Evolutionary conservation across 2,329 filamentous ascomycete genomes (phyloP), one percentile per base, ranked within the genome.

Genomic region (Stromatinia cepivora): DNA sequence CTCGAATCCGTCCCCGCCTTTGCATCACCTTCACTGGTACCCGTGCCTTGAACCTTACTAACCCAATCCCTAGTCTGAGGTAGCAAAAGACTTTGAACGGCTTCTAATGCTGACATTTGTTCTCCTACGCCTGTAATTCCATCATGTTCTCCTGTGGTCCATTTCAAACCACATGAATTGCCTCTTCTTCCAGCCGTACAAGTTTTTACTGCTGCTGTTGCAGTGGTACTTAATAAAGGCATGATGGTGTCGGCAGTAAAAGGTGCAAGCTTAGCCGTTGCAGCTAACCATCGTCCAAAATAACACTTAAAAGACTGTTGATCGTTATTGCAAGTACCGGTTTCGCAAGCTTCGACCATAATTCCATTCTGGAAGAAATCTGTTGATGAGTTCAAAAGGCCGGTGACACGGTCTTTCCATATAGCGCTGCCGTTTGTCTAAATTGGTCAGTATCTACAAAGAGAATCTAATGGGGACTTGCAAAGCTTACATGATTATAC

Each of bases 261-360:
- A 0, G 87, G 87, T 0, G 86, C 87, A 70, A 88, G 80, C 73
- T 88, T 84, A 0, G 83, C 83, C 6, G 86, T 83, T 4, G 83
- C 81, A 20, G 85, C 86, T 79, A 85, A 79, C 84, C 87, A 90
- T 48, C 88, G 85, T 1, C 85, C 79, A 11, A 90, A 81, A 75
- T 89, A 90, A 11, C 86, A 87, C 78, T 90, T 90, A 82, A 90
- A 90, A 0, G 84, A 84, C 31, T 83, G 82, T 76, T 88, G 85
- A 72, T 90, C 87, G 80, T 88, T 70, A 84, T 84, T 72, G 83
- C 84, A 68, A 85, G 83, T 58, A 77, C 72, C 86, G 82, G 76
- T 86, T 79, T 92, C 92, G 84, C 88, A 89, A 86, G 11, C 84
- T 85, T 74, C 84, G 81, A 76, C 88, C 84, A 84, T 82, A 70